These are phyloP conservation scores for Venturia carpophila DNA, from an alignment of 2,329 filamentous ascomycete genomes.

Conservation along the genomic window DNA sequence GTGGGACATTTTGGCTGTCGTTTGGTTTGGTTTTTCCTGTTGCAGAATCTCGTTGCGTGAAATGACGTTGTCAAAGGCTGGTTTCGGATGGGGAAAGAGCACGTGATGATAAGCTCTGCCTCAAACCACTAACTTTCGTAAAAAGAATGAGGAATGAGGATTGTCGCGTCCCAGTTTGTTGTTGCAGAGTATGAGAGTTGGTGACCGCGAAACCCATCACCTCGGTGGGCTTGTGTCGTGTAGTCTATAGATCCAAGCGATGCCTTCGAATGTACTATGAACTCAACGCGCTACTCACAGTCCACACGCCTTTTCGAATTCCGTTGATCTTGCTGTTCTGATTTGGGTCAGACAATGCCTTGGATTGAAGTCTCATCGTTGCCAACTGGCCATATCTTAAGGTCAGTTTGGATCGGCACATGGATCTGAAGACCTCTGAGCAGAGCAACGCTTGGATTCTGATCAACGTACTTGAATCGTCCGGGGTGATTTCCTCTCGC, in stretches of 20 bases:
- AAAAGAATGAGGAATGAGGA: neutral
- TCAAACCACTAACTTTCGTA: neutral
- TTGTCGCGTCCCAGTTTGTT: neutral
- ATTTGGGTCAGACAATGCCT: neutral
- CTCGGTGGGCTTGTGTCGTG: too few species aligned
- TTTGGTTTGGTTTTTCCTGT: neutral
- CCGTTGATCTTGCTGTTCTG: neutral
- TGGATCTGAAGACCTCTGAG: neutral
- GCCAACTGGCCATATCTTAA: neutral
- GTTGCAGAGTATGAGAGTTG: neutral
- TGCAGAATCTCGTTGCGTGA: too few species aligned
- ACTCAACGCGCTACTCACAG: too few species aligned
- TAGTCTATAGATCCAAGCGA: too few species aligned
- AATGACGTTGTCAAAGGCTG: neutral
- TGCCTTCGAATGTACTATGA: too few species aligned
- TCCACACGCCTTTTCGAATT: neutral
- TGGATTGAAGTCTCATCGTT: neutral
- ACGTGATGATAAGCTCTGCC: constrained; percentile 1
- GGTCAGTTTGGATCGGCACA: neutral
- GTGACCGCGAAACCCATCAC: too few species aligned
- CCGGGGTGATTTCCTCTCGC: too few species aligned
- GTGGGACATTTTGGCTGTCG: constrained; percentile 20
- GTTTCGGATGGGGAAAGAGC: neutral
- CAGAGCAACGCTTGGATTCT: neutral
- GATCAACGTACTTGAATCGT: neutral